Base-by-base conservation (phyloP, 345 rosid species). In the Gynandropsis gynandra region DNA sequence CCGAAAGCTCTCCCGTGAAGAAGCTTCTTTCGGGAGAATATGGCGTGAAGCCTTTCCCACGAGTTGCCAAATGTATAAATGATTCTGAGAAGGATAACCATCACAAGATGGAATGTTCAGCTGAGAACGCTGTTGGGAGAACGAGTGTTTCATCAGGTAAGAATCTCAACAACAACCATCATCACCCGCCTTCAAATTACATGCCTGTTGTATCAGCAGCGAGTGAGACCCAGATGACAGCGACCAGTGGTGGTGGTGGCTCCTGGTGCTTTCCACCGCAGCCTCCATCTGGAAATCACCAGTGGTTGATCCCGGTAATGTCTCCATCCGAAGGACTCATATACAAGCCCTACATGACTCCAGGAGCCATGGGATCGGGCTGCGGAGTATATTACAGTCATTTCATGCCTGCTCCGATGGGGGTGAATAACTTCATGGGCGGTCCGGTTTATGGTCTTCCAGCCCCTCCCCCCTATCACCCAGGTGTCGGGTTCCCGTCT, bases 271-370 rank as follows among this genome's bases (percentile, higher is more conserved):
- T 67, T 65, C 73, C 66, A 7, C 86, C 76, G 39, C 67, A 45
- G 24, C 49, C 24, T 41, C 67, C 8, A 58, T 61, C 4, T 77
- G 76, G 49, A 11, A 45, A 45, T 45, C 73, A 62, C 51, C 86
- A 80, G 54, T 80, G 86, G 87, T 53, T 80, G 48, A 66, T 80
- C 56, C 83, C 90, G 13, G 70, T 80, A 11, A 80, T 80, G 78
- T 77, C 90, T 33, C 90, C 82, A 9, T 75, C 86, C 11, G 84
- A 83, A 62, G 90, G 90, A 52, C 79, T 80, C 50, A 63, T 83
- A 20, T 83, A 83, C 65, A 83, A 80, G 70, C 90, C 90, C 0
- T 83, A 72, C 63, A 16, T 68, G 0, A 72, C 72, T 4, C 74
- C 82, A 17, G 80, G 77, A 57, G 58, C 61, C 51, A 50, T 62